These are phyloP conservation scores for Thozetella sp. DNA, from an alignment of 495 filamentous ascomycete species.

Conservation along the genomic window DNA sequence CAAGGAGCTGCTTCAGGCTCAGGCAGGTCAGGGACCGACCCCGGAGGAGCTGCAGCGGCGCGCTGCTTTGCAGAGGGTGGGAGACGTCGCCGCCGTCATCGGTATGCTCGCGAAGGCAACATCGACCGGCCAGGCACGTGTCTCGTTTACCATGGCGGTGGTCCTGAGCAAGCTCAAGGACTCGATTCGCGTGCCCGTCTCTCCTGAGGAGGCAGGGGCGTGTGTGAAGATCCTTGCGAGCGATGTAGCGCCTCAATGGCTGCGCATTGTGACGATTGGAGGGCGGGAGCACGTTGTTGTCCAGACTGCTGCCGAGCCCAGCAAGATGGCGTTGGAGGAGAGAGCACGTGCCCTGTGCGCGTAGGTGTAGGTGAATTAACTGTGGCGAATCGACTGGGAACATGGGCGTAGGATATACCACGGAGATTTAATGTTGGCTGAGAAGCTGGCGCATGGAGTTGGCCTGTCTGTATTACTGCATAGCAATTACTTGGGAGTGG, in stretches of 20 bases:
- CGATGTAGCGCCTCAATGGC: conserved; percentile 67
- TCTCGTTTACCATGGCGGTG: conserved; percentile 63
- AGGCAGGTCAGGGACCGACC: conserved; percentile 34
- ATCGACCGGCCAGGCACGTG: conserved; percentile 32
- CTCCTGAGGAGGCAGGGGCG: conserved; percentile 54
- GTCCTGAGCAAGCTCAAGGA: conserved; percentile 60
- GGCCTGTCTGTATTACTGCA: too few relatives aligned
- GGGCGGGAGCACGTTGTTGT: conserved; percentile 61
- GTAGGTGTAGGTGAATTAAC: conserved; percentile 7
- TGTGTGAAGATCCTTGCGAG: conserved; percentile 57
- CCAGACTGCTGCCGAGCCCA: conserved; percentile 40
- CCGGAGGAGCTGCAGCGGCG: conserved; percentile 53
- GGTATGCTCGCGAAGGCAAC: conserved; percentile 54
- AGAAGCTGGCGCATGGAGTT: too few relatives aligned
- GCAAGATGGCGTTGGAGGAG: conserved; percentile 39
- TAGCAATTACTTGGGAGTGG: too few relatives aligned
- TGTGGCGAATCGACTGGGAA: background rate
- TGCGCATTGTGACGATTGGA: conserved; percentile 55
- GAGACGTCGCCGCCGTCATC: conserved; percentile 62
- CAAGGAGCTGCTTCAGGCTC: conserved; percentile 52
- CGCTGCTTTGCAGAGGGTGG: conserved; percentile 59
- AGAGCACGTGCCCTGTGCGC: conserved; percentile 40
- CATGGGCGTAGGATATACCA: background rate
- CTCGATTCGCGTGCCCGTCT: conserved; percentile 62
- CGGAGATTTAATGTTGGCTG: background rate